Conservation (phyloP, 2,329 filamentous ascomycete species). For the Aaosphaeria pasadenensis region DNA sequence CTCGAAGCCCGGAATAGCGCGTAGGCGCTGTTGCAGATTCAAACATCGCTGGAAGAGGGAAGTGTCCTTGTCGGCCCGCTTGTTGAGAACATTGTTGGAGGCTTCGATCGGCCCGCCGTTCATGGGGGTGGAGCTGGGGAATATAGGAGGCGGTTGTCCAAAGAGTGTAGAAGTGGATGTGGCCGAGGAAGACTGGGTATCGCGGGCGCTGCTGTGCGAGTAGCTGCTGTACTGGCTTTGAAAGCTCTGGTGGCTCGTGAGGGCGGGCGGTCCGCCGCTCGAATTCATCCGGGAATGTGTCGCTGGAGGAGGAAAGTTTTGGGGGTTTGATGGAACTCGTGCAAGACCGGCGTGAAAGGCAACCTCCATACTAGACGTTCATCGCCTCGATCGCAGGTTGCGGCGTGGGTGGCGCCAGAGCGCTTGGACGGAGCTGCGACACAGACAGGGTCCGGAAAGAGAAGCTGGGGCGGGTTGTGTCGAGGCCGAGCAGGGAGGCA, state of each 20-base stretch:
- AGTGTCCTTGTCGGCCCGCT: constrained; percentile 84
- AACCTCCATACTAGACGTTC: constrained; percentile 35
- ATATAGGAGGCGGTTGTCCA: constrained; percentile 29
- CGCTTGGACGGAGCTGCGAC: constrained; percentile 7
- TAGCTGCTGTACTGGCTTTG: constrained; percentile 48
- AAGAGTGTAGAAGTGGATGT: constrained; percentile 47
- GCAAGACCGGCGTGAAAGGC: constrained; percentile 26
- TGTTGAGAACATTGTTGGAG: constrained; percentile 94
- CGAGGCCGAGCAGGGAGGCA: background rate
- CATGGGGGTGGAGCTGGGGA: constrained; percentile 34
- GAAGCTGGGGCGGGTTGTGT: background rate
- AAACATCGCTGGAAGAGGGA: constrained; percentile 96
- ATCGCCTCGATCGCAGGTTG: constrained; percentile 17
- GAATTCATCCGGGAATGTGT: constrained; percentile 33
- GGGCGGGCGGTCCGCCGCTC: constrained; percentile 33
- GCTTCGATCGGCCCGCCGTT: constrained; percentile 67
- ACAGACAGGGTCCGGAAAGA: constrained; percentile 2
- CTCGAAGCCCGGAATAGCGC: constrained; percentile 81
- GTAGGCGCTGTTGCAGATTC: constrained; percentile 74
- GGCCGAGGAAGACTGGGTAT: constrained; percentile 47
- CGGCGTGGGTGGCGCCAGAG: constrained; percentile 14
- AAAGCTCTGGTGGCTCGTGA: constrained; percentile 46
- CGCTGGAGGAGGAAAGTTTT: constrained; percentile 19
- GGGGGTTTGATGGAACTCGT: constrained; percentile 17
- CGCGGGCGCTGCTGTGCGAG: constrained; percentile 44